Evolutionary conservation across 2,329 filamentous ascomycete genomes (phyloP).

Genomic region (Bipolaris bicolor): DNA sequence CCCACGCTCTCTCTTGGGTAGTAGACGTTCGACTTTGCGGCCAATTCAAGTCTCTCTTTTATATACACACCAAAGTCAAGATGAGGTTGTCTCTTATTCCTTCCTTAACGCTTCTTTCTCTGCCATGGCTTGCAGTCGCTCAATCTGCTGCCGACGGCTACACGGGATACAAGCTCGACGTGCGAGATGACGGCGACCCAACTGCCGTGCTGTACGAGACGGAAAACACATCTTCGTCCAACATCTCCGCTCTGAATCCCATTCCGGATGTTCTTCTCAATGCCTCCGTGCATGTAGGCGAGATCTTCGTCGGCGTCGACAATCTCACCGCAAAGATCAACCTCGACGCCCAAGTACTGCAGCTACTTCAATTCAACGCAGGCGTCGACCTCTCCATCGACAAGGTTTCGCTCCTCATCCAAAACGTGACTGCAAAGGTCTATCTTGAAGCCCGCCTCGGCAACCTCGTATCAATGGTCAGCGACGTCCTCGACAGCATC

Average conservation of each 20-base stretch:
- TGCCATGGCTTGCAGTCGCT: conserved; percentile 43
- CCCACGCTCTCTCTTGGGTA: conserved; percentile 3
- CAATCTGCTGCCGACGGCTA: conserved; percentile 56
- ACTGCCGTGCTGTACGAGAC: conserved; percentile 62
- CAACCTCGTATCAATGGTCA: conserved; percentile 66
- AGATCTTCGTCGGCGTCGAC: conserved; percentile 64
- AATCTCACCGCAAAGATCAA: conserved; percentile 68
- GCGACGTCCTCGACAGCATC: conserved; percentile 63
- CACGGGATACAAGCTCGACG: conserved; percentile 61
- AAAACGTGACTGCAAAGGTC: conserved; percentile 65
- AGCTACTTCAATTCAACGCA: conserved; percentile 65
- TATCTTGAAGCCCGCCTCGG: conserved; percentile 64
- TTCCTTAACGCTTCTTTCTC: conserved; percentile 37
- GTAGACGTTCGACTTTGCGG: conserved; percentile 30
- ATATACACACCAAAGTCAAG: conserved; percentile 17
- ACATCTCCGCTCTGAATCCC: conserved; percentile 50
- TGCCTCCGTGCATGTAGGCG: conserved; percentile 62
- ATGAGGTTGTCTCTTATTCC: conserved; percentile 33
- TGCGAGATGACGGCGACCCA: conserved; percentile 56
- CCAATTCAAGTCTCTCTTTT: conserved; percentile 22
- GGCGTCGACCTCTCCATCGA: conserved; percentile 66
- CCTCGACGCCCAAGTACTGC: conserved; percentile 64
- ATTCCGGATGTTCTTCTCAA: conserved; percentile 67
- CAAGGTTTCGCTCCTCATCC: conserved; percentile 61
- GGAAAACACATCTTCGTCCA: conserved; percentile 54